Evolutionary conservation across 331 rosid genomes (phyloP).

Genomic region (Saraca asoca): DNA sequence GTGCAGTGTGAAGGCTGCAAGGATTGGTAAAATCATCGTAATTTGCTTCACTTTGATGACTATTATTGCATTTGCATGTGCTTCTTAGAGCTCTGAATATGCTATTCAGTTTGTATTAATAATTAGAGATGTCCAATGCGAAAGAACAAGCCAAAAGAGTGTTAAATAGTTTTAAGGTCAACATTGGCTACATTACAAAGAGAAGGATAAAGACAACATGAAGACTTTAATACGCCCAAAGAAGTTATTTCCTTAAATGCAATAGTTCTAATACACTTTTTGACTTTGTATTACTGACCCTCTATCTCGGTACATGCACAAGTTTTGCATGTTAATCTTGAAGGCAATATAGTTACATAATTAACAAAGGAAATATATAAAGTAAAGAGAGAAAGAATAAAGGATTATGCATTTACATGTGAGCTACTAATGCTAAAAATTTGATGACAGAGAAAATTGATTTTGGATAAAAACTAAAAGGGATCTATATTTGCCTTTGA

Average conservation of each 20-base stretch:
- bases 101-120: background rate
- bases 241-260: background rate
- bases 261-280: background rate
- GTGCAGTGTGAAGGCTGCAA: conserved; percentile 59
- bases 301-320: conserved; percentile 6
- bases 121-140: too few species aligned
- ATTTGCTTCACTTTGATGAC: conserved; percentile 28
- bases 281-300: conserved; percentile 18
- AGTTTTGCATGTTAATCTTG: conserved; percentile 10
- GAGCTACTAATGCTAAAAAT: conserved; percentile 1
- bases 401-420: background rate
- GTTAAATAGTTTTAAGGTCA: too few species aligned
- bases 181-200: background rate
- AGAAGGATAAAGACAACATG: too few species aligned
- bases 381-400: background rate
- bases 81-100: background rate
- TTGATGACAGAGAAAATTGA: background rate
- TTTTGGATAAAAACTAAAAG: background rate
- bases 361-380: background rate
- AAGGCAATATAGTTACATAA: conserved; percentile 18
- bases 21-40: conserved; percentile 49
- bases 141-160: too few species aligned
- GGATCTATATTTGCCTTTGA: background rate
- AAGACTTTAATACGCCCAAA: conserved; percentile 5
- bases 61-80: background rate